These are phyloP conservation scores for Quercus berberidifolia DNA, from an alignment of 306 rosid species.

Conservation along the genomic window DNA sequence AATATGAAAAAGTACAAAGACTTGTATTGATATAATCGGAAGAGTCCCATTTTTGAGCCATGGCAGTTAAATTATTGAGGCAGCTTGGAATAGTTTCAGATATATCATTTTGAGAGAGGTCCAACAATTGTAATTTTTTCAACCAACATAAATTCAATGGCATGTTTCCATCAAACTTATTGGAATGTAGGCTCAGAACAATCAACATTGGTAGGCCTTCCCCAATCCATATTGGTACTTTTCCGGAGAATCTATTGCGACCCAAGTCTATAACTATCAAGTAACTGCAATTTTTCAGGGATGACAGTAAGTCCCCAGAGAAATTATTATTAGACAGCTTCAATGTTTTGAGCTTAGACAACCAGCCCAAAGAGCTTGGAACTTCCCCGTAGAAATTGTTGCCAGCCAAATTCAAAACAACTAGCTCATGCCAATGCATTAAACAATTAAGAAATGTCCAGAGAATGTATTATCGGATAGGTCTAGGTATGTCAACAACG, in stretches of 20 bases:
- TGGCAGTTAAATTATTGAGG: background rate
- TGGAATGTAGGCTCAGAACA: slow-evolving; percentile 11
- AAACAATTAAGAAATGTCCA: background rate
- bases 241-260: slow-evolving; percentile 21
- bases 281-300: background rate
- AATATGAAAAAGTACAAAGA: too few relatives aligned
- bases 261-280: slow-evolving; percentile 18
- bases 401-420: background rate
- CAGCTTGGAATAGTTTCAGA: background rate
- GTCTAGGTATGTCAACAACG: background rate
- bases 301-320: background rate
- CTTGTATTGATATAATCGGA: background rate
- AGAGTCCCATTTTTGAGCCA: background rate
- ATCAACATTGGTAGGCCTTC: background rate
- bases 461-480: background rate
- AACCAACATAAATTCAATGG: slow-evolving; percentile 12
- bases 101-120: background rate
- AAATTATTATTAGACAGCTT: background rate
- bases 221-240: slow-evolving; percentile 25
- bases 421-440: background rate
- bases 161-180: slow-evolving; percentile 7
- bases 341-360: background rate
- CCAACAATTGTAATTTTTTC: background rate
- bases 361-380: background rate
- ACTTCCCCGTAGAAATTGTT: background rate